phyloP scores from a whole-genome alignment of 257 asterid species.

The Penstemon eatonii region DNA sequence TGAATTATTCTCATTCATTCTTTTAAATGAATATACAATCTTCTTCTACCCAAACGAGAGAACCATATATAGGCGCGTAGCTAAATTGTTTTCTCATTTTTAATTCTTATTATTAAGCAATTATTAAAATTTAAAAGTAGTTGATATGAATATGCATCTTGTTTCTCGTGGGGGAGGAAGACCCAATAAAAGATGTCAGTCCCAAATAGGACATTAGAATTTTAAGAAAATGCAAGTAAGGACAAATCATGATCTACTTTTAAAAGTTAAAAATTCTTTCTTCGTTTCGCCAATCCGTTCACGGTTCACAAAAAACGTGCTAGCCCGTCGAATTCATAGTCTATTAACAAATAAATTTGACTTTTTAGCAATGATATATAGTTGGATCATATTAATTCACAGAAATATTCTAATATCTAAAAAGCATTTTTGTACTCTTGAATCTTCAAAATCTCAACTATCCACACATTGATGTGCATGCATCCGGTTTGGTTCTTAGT shows the following conservation, averaged over 20 bases:
- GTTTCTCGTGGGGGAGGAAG: no score
- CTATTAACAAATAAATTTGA: background rate
- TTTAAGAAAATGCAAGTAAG: background rate
- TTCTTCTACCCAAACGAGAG: background rate
- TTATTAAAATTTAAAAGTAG: background rate
- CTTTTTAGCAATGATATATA: no score
- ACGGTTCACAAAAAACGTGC: background rate
- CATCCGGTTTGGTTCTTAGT: no score
- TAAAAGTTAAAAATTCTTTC: slow-evolving; percentile 1
- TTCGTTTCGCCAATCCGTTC: background rate
- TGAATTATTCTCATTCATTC: no score
- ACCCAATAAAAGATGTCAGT: no score
- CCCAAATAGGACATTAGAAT: no score
- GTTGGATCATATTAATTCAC: background rate
- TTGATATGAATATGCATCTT: background rate
- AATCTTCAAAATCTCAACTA: background rate
- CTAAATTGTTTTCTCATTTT: background rate
- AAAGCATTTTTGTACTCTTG: no score
- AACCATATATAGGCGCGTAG: no score
- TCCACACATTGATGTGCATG: background rate
- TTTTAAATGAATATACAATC: no score
- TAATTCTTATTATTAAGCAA: background rate
- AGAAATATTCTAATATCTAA: no score
- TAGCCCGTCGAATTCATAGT: background rate
- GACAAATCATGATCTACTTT: slow-evolving; percentile 9